phyloP scores from a whole-genome alignment of 495 filamentous ascomycete species.

The Lasiosphaeria miniovina region DNA sequence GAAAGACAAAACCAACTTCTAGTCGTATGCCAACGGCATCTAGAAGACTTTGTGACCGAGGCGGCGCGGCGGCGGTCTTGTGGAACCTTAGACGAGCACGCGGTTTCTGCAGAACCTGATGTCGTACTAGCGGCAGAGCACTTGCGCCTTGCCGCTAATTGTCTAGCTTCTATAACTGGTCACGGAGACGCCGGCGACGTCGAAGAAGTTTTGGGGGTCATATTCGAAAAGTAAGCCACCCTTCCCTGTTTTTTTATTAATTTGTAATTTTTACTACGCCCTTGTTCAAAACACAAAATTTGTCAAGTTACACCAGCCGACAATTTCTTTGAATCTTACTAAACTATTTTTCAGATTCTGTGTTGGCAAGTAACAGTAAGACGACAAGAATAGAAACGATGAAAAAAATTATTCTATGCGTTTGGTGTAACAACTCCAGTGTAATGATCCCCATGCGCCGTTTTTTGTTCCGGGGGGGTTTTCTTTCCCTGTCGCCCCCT shows the following conservation, averaged over 20 bases:
- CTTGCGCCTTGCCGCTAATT: slow-evolving; percentile 75
- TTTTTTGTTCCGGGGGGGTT: not conserved
- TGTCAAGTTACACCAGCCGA: not conserved
- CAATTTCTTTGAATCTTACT: not conserved
- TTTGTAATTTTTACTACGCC: not conserved
- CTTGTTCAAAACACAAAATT: no score
- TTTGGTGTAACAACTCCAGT: not conserved
- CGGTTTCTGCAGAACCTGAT: slow-evolving; percentile 37
- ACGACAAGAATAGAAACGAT: slow-evolving; percentile 1
- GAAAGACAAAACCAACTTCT: slow-evolving; percentile 85
- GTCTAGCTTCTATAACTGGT: slow-evolving; percentile 82
- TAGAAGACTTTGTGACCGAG: slow-evolving; percentile 65
- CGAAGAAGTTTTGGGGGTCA: slow-evolving; percentile 93
- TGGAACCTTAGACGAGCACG: slow-evolving; percentile 39
- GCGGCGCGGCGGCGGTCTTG: slow-evolving; percentile 28
- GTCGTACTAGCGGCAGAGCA: slow-evolving; percentile 94
- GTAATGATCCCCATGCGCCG: not conserved
- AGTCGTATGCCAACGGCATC: slow-evolving; percentile 61
- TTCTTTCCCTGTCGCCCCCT: not conserved
- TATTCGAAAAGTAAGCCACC: slow-evolving; percentile 82
- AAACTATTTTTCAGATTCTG: slow-evolving; percentile 25
- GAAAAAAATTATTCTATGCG: not conserved
- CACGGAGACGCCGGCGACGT: slow-evolving; percentile 86
- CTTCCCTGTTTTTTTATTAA: slow-evolving; percentile 2
- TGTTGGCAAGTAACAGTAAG: slow-evolving; percentile 27